Base-by-base conservation (phyloP, 257 asterid species). In the Rubia yunnanensis region DNA sequence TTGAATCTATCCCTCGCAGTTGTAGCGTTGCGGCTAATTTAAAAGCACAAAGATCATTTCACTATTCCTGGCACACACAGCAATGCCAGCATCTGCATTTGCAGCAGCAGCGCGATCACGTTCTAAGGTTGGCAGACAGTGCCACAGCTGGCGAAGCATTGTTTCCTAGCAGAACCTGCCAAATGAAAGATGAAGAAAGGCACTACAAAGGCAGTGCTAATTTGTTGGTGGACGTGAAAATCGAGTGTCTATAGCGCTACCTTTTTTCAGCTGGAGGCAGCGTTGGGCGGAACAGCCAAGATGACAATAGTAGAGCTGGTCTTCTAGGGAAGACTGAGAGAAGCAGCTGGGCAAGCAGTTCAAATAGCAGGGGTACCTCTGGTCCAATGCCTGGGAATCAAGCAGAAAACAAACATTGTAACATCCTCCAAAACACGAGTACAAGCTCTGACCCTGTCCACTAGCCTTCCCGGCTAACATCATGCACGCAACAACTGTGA, bases 361-460 rank as follows among this genome's bases (percentile, higher is more conserved):
- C 14, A 69, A 71, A 54, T 75, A 82, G 63, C 95, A 84, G 0
- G 74, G 70, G 34, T 73, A 31, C 24, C 22, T 70, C n/a, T 64
- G 68, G 2, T 63, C 62, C 14, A 32, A 0, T 22, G 35, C 14
- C 4, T 39, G 32, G 35, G 32, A 53, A 27, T 44, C 46, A 9
- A 72, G 46, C 15, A 75, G 60, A 60, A 78, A 58, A 60, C 91
- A 84, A 52, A 63, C 46, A 48, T 82, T 86, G 69, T 82, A 84
- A 67, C 95, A 86, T 7, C 95, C 91, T 30, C 95, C 91, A 77
- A 77, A 77, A 30, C 91, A 86, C 17, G 76, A 52, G 65, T 80
- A 86, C 1, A 73, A n/a, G 13, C 9, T 53, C 35, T 77, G 77
- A 0, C 34, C 57, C 35, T 77, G 77, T 1, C 57, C 67, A 34